Evolutionary conservation across 2,329 filamentous ascomycete genomes (phyloP).

Genomic region (Fusarium nurragi): DNA sequence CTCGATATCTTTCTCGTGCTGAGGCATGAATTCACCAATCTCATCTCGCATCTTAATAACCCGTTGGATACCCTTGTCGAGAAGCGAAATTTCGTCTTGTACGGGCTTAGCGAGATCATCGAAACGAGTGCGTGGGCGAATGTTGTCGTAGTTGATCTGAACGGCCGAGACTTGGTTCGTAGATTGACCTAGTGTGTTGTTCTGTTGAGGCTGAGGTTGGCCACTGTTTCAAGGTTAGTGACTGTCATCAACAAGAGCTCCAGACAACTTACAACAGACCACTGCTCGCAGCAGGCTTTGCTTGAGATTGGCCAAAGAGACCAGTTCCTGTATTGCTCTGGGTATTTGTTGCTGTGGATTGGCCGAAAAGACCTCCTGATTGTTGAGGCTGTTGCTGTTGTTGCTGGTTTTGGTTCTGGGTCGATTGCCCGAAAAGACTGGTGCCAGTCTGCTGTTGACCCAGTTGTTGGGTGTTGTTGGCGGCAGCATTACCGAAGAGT

Average conservation of each 20-base stretch:
- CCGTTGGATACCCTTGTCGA: conserved; percentile 82
- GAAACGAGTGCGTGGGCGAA: conserved; percentile 89
- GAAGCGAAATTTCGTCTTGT: conserved; percentile 77
- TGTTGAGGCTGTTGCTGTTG: conserved; percentile 37
- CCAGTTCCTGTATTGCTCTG: conserved; percentile 43
- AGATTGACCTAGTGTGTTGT: conserved; percentile 43
- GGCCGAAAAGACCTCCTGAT: conserved; percentile 46
- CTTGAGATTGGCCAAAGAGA: conserved; percentile 50
- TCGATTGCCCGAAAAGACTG: conserved; percentile 42
- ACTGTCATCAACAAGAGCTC: not conserved
- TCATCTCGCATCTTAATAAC: conserved; percentile 83
- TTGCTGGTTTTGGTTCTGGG: conserved; percentile 29
- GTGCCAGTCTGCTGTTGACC: conserved; percentile 31
- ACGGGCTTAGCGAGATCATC: conserved; percentile 86
- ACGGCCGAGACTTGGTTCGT: conserved; percentile 72
- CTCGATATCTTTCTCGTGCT: conserved; percentile 60
- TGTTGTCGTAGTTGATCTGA: conserved; percentile 79
- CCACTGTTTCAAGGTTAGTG: conserved; percentile 44
- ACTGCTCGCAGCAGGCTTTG: conserved; percentile 43
- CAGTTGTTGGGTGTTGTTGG: conserved; percentile 39
- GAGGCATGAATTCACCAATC: conserved; percentile 73
- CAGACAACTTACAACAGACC: conserved; percentile 47
- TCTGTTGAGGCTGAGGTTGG: conserved; percentile 45
- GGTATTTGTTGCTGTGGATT: conserved; percentile 25
- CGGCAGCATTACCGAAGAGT: conserved; percentile 46